These are phyloP conservation scores for Hysterium pulicare DNA, from an alignment of 2,329 filamentous ascomycete genomes.

Conservation along the genomic window DNA sequence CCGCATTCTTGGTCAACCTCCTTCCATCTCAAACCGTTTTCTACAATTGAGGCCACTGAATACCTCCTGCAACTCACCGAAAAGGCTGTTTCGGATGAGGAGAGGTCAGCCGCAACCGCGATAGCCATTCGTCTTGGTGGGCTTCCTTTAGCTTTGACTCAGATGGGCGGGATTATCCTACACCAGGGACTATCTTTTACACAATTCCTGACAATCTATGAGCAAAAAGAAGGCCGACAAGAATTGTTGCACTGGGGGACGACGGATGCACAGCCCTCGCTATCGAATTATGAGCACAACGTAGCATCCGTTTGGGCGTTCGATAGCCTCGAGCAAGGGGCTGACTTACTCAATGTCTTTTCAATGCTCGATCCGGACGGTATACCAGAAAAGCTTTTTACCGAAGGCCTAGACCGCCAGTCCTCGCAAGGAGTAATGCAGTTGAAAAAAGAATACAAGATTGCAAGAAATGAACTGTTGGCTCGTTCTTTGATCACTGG, in stretches of 20 bases:
- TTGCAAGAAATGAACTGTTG: slow-evolving; percentile 8
- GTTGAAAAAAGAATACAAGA: slow-evolving; percentile 1
- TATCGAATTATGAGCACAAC: slow-evolving; percentile 2
- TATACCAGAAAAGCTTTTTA: slow-evolving; percentile 9
- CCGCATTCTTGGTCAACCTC: not conserved
- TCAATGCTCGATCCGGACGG: slow-evolving; percentile 14
- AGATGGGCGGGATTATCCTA: slow-evolving; percentile 24
- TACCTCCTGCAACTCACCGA: slow-evolving; percentile 1
- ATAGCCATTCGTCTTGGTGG: slow-evolving; percentile 9
- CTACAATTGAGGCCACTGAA: slow-evolving; percentile 1
- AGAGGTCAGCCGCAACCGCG: not conserved
- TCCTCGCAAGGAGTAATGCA: slow-evolving; percentile 4
- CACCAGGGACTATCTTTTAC: slow-evolving; percentile 18
- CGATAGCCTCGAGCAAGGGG: slow-evolving; percentile 7
- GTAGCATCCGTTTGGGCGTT: slow-evolving; percentile 7
- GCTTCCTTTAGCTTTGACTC: slow-evolving; percentile 16
- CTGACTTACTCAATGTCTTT: slow-evolving; percentile 9
- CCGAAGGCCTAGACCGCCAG: not conserved
- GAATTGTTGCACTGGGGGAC: no score
- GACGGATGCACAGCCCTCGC: no score
- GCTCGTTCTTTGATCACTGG: slow-evolving; percentile 3
- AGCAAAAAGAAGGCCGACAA: no score
- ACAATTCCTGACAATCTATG: slow-evolving; percentile 27
- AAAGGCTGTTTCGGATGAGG: not conserved
- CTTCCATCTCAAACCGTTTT: slow-evolving; percentile 5